These are phyloP conservation scores for Paramecium bursaria DNA, from an alignment of 73 alveolate species.

Conservation along the genomic window DNA sequence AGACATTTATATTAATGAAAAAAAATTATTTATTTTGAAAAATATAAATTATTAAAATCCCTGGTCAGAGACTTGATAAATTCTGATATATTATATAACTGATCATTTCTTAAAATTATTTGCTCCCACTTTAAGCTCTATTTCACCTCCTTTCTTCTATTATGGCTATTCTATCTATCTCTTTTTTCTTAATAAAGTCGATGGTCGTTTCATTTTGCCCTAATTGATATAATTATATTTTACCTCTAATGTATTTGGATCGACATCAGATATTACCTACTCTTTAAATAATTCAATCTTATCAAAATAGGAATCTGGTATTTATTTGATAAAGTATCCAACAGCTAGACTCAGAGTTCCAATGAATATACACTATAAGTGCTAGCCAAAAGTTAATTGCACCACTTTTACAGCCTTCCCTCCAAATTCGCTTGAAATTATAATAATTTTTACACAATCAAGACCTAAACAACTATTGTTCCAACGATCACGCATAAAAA, in stretches of 20 bases:
- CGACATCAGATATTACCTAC: neutral
- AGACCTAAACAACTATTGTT: slow-evolving; percentile 83
- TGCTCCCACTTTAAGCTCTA: slow-evolving; percentile 21
- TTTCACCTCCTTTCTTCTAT: slow-evolving; percentile 5
- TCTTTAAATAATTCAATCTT: slow-evolving; percentile 35
- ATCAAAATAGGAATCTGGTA: slow-evolving; percentile 40
- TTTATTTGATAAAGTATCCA: slow-evolving; percentile 72
- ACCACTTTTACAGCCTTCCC: slow-evolving; percentile 86
- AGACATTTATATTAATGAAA: too few relatives aligned
- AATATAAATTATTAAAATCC: neutral
- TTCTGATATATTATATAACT: neutral
- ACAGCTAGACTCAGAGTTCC: slow-evolving; percentile 77
- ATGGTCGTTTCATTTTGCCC: slow-evolving; percentile 51
- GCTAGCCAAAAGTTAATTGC: slow-evolving; percentile 80
- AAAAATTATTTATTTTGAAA: too few relatives aligned
- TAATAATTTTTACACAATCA: slow-evolving; percentile 75
- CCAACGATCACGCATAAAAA: slow-evolving; percentile 78
- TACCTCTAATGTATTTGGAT: slow-evolving; percentile 5
- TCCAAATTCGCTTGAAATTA: slow-evolving; percentile 75
- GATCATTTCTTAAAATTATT: slow-evolving; percentile 15
- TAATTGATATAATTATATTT: neutral
- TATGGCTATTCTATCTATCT: slow-evolving; percentile 3
- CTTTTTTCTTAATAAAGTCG: slow-evolving; percentile 38
- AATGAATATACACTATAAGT: slow-evolving; percentile 77
- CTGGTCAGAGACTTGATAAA: neutral